Conservation (phyloP, 2,329 filamentous ascomycete genomes). For the Stagonosporopsis tanaceti region DNA sequence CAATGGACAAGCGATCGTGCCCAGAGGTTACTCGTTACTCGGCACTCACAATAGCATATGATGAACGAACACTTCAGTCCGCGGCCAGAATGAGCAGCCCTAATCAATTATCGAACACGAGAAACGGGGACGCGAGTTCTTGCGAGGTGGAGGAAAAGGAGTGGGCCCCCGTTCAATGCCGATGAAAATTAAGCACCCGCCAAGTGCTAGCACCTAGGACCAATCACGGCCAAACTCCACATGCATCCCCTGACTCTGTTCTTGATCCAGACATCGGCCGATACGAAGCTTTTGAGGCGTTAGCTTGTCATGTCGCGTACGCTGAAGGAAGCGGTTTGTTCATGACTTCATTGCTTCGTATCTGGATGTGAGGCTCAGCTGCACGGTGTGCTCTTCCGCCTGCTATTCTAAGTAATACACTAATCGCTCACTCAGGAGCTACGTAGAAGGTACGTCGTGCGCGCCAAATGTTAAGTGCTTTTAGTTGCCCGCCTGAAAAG, state of each 20-base stretch:
- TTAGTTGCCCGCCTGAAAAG: slow-evolving; percentile 46
- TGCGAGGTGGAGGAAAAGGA: slow-evolving; percentile 7
- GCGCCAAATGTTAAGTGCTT: neutral
- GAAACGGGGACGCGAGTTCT: slow-evolving; percentile 9
- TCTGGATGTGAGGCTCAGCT: slow-evolving; percentile 2
- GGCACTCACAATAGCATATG: neutral
- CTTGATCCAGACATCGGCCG: neutral
- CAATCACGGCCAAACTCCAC: slow-evolving; percentile 7
- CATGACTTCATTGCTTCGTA: slow-evolving; percentile 23
- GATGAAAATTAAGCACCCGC: slow-evolving; percentile 27
- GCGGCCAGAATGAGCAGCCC: too few species aligned
- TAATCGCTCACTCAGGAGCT: slow-evolving; percentile 10
- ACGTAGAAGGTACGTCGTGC: slow-evolving; percentile 2
- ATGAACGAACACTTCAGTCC: neutral
- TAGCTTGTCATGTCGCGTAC: slow-evolving; percentile 22
- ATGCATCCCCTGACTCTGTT: slow-evolving; percentile 23
- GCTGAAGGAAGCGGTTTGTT: slow-evolving; percentile 4
- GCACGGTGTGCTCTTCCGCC: neutral
- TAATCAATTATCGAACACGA: slow-evolving; percentile 6
- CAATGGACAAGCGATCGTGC: neutral
- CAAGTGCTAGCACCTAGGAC: slow-evolving; percentile 20
- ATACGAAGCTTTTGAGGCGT: slow-evolving; percentile 34
- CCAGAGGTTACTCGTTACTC: too few species aligned
- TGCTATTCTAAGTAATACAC: slow-evolving; percentile 16
- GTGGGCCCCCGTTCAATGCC: slow-evolving; percentile 20